Base-by-base conservation (phyloP, 208 protist species). In the Crithidia brevicula region DNA sequence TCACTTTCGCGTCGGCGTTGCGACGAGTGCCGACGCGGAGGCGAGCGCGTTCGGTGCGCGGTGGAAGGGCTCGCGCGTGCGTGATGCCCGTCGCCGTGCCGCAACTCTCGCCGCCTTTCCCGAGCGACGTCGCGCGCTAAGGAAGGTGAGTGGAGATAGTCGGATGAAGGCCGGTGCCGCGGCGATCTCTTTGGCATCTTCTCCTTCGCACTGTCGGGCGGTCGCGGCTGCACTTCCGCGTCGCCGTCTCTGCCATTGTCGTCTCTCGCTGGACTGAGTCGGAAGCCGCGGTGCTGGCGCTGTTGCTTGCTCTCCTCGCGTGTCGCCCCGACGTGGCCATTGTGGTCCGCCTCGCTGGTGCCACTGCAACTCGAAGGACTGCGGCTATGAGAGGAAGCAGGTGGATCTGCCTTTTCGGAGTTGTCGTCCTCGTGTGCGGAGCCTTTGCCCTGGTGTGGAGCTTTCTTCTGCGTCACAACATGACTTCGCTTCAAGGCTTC, bases 261-360 rank as follows among this genome's bases (percentile, higher is more conserved):
- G 9, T 50, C 40, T 16, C 27, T 36, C 30, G 59, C 45, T 10
- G 45, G 45, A 22, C 59, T 65, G 15, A 65, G n/a, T 7, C 45
- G 59, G 16, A 65, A 54, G 46, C 45, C 59, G 31, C 59, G 59
- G 8, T 52, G 40, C 25, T 27, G 28, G 9, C 43, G 45, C 59
- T 45, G 58, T 28, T 4, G 43, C 33, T 25, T 33, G 18, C 3
- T 15, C 25, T 46, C 43, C 40, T 63, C 27, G 1, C 53, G 33
- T 4, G 15, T 22, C 11, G 53, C 53, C 10, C 30, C 34, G 20
- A 45, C 22, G 11, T 33, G 20, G 2, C 45, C 33, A 5, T 16
- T 3, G n/a, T 34, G 7, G 7, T 4, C 25, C 34, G 27, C 34
- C 5, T 45, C 56, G 23, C 28, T 36, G 15, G 5, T 18, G 53